A percentile compares a stretch with the other conserved stretches of the same genome.
phyloP scores from a whole-genome alignment of 1,139 yeast species.

The Saccharomycopsis hybrid region DNA sequence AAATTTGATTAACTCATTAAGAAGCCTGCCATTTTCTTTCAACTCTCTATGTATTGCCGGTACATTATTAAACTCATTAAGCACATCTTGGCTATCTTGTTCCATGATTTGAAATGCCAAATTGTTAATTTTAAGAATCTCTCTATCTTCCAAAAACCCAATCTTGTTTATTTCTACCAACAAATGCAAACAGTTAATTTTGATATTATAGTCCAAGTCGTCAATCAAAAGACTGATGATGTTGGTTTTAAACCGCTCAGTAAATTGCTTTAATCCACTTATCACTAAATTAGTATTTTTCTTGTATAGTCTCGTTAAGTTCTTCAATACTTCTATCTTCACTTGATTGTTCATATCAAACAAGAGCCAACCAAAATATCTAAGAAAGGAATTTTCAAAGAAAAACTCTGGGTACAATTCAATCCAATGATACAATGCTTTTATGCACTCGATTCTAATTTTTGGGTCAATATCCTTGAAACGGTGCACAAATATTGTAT shows the following conservation, averaged over 20 bases:
- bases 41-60: slow-evolving; percentile 11
- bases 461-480: slow-evolving; percentile 73
- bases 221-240: slow-evolving; percentile 53
- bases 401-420: slow-evolving; percentile 63
- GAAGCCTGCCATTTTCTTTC: slow-evolving; percentile 29
- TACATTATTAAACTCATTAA: slow-evolving; percentile 15
- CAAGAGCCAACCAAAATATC: slow-evolving; percentile 79
- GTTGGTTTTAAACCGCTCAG: slow-evolving; percentile 61
- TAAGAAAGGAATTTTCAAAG: slow-evolving; percentile 59
- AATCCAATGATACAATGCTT: slow-evolving; percentile 62
- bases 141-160: slow-evolving; percentile 60
- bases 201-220: slow-evolving; percentile 50
- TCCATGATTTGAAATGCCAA: slow-evolving; percentile 36
- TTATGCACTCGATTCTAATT: slow-evolving; percentile 65
- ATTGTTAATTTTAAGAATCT: slow-evolving; percentile 36
- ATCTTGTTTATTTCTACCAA: slow-evolving; percentile 49
- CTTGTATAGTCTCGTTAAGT: slow-evolving; percentile 42
- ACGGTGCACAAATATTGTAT: slow-evolving; percentile 65
- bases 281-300: slow-evolving; percentile 30
- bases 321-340: slow-evolving; percentile 57
- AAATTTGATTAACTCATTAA: slow-evolving; percentile 39
- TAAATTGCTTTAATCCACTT: slow-evolving; percentile 58
- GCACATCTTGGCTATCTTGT: slow-evolving; percentile 9
- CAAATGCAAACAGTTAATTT: slow-evolving; percentile 45
- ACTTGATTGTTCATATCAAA: slow-evolving; percentile 63